Base-by-base conservation (phyloP, 2,329 filamentous ascomycete species). In the Epichloe typhina region DNA sequence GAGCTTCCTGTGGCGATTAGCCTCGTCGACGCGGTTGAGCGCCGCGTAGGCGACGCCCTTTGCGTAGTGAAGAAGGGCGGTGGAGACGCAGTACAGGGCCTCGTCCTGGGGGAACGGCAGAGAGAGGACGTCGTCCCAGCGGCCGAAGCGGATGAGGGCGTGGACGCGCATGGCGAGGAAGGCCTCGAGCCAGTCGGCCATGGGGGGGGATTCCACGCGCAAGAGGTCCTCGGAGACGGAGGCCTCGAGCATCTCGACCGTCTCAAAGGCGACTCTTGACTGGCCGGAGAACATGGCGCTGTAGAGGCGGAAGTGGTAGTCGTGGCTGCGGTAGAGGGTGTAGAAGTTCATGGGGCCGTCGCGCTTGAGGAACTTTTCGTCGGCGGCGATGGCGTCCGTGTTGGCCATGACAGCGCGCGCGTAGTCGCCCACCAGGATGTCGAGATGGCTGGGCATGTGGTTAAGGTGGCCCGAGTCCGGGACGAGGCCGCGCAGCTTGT, bases 371-470 rank as follows among this genome's bases (percentile, higher is more conserved):
- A 77, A 89, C 56, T 77, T 79, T 47, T 84, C 77, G 60, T 91
- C 85, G 2, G 83, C 84, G 0, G 66, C 59, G 46, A 86, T 81
- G 9, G 86, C 86, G 21, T 76, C 73, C 2, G 74, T 69, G 62
- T 90, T 90, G 4, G 82, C 82, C 1, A 70, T 68, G 48, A 89
- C 80, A 4, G 83, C 83, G 8, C 72, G 71, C 33, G 75, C 69
- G 60, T 88, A 90, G 58, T 88, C 79, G 12, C 86, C 86, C 31
- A 82, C 76, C 0, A 89, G 73, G 11, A 87, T 76, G 62, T 90
- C 85, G 37, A 90, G 70, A 62, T 91, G 86, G 0, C 80, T 80
- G 0, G 86, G 85, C 86, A 91, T 90, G 59, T 88, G 84, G 40
- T 81, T 72, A 0, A 87, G 67, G 62, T 89, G 85, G 0, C 84